A percentile compares a stretch with the other conserved stretches of the same genome.
phyloP scores from a whole-genome alignment of 306 rosid species.

The Senna tora region DNA sequence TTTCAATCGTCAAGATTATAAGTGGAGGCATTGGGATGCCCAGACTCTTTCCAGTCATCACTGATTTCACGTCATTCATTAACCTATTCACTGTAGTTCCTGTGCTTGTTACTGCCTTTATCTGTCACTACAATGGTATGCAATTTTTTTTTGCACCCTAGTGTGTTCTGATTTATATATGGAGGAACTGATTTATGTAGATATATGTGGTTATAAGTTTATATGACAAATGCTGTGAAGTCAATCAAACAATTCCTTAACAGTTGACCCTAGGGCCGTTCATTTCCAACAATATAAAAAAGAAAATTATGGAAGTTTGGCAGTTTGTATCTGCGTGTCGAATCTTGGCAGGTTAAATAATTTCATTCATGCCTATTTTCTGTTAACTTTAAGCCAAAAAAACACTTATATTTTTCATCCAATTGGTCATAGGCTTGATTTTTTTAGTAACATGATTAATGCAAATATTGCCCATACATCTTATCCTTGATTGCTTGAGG shows the following conservation, averaged over 20 bases:
- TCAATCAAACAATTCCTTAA: neutral
- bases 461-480: neutral
- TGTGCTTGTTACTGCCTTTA: slow-evolving; percentile 76
- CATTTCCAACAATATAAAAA: slow-evolving; percentile 5
- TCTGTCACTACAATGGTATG: slow-evolving; percentile 91
- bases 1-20: slow-evolving; percentile 67
- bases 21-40: slow-evolving; percentile 80
- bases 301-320: neutral
- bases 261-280: neutral
- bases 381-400: neutral
- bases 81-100: slow-evolving; percentile 80
- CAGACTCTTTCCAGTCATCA: slow-evolving; percentile 67
- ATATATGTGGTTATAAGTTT: slow-evolving; percentile 4
- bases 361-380: slow-evolving; percentile 3
- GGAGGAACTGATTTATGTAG: neutral
- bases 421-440: neutral
- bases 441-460: slow-evolving; percentile 9
- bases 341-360: slow-evolving; percentile 4
- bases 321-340: neutral
- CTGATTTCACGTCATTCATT: slow-evolving; percentile 57
- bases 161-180: slow-evolving; percentile 11
- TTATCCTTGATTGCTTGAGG: slow-evolving; percentile 17
- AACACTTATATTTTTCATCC: slow-evolving; percentile 1
- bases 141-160: slow-evolving; percentile 26
- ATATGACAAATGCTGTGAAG: slow-evolving; percentile 5